Evolutionary conservation across 169 alveolate genomes (phyloP).

Genomic region (Theileria equi): DNA sequence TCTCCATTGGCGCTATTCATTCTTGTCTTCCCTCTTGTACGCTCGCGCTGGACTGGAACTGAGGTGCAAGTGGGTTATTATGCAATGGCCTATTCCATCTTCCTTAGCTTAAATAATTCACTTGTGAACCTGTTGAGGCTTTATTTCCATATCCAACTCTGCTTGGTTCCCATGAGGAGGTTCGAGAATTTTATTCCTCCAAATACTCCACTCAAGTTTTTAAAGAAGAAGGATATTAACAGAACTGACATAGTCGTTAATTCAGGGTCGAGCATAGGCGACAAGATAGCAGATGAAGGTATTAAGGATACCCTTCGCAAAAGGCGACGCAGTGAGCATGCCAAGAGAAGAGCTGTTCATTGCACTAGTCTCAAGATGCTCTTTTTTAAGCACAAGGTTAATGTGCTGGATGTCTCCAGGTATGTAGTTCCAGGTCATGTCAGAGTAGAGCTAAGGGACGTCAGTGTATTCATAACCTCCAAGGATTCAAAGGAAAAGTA

Average conservation of each 20-base stretch:
- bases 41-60: too few species aligned
- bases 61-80: conserved; percentile 3
- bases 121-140: not conserved
- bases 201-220: not conserved
- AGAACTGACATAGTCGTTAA: too few species aligned
- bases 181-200: conserved; percentile 22
- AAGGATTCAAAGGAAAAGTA: not conserved
- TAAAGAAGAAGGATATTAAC: not conserved
- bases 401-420: conserved; percentile 4
- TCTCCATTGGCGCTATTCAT: too few species aligned
- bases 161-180: conserved; percentile 14
- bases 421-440: conserved; percentile 2
- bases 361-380: not conserved
- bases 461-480: not conserved
- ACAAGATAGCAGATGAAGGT: too few species aligned
- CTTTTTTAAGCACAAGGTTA: not conserved
- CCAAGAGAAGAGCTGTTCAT: too few species aligned
- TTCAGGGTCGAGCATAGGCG: too few species aligned
- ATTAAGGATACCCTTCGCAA: too few species aligned
- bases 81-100: conserved; percentile 6
- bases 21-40: too few species aligned
- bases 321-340: too few species aligned
- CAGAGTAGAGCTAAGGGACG: not conserved
- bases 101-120: not conserved
- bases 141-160: not conserved